These are phyloP conservation scores for Russula brevipes DNA, from an alignment of 768 basidiomycete species.

Conservation along the genomic window DNA sequence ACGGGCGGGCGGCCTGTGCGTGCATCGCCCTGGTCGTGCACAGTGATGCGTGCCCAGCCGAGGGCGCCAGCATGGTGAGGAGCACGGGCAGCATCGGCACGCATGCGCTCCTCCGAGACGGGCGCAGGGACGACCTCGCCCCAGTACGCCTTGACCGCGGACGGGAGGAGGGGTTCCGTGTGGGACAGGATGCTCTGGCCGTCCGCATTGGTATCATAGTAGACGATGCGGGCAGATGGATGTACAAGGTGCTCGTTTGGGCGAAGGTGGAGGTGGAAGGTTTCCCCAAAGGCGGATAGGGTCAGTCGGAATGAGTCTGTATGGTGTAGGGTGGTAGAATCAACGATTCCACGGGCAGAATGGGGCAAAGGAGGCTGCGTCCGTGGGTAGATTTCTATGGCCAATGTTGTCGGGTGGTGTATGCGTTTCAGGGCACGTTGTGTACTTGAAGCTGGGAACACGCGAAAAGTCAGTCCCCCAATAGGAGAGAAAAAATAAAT, in stretches of 20 bases:
- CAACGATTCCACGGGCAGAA: slow-evolving; percentile 28
- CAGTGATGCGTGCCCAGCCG: slow-evolving; percentile 76
- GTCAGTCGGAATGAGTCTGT: slow-evolving; percentile 68
- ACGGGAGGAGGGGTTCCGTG: slow-evolving; percentile 57
- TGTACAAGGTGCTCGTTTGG: slow-evolving; percentile 78
- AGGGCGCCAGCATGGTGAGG: slow-evolving; percentile 43
- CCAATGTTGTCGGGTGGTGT: slow-evolving; percentile 35
- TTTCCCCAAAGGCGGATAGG: slow-evolving; percentile 59
- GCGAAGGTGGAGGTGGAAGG: slow-evolving; percentile 65
- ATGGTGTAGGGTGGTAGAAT: slow-evolving; percentile 51
- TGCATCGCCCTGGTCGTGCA: slow-evolving; percentile 56
- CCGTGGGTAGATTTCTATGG: slow-evolving; percentile 43
- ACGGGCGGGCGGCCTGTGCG: slow-evolving; percentile 45
- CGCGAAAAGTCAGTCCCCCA: background rate
- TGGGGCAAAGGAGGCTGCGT: background rate
- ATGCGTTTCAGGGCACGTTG: slow-evolving; percentile 37
- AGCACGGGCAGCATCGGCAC: slow-evolving; percentile 57
- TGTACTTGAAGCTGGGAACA: slow-evolving; percentile 22
- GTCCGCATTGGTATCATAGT: slow-evolving; percentile 48
- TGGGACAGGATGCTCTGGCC: slow-evolving; percentile 48
- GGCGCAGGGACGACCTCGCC: slow-evolving; percentile 68
- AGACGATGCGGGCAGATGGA: slow-evolving; percentile 67
- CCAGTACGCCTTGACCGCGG: slow-evolving; percentile 61
- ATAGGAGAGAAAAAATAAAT: background rate
- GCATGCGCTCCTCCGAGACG: slow-evolving; percentile 49